Evolutionary conservation across 176 grass and related monocot genomes (phyloP), one percentile per base, ranked within the genome.

Genomic region (Phyllostachys edulis): DNA sequence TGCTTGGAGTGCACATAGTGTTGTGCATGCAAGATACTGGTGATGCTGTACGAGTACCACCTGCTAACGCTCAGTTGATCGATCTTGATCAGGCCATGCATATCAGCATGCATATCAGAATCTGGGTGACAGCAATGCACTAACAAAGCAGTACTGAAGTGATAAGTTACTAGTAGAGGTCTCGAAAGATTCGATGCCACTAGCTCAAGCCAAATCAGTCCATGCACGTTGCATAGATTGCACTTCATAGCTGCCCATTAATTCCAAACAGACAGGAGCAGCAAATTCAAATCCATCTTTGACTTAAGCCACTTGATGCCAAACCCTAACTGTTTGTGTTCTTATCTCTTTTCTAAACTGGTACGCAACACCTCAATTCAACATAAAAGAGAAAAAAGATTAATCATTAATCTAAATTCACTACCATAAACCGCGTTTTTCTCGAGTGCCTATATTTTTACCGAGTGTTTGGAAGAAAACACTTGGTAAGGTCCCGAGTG

Each of bases 231-330:
- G 20, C 9, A 37, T 38, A 59, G 74, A 37, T 32, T 57, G 49
- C 13, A 56, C 23, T 34, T 13, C 18, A 2, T n/a, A 26, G 3
- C 67, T 27, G 29, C 56, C 15, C 44, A 13, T 68, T 40, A 10
- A 67, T 59, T 79, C 75, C 75, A 49, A 79, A 11, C 6, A 88
- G 59, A 79, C 47, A 21, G 46, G 80, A 83, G 66, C 57, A 84
- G 37, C 27, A 39, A 39, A 56, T 79, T 78, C 39, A 82, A 69
- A 76, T 60, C 62, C 34, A 38, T 18, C 21, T 47, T 87, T 82
- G 79, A 87, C 79, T 76, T 76, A 6, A 44, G 51, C 29, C 42
- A 26, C 62, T 60, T 10, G 17, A 47, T 62, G 62, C 79, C 78
- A 77, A 47, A 54, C 38, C 37, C 9, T 29, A 27, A 27, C 44